Conservation (phyloP, 768 basidiomycete genomes). For the Mycena alexandri region DNA sequence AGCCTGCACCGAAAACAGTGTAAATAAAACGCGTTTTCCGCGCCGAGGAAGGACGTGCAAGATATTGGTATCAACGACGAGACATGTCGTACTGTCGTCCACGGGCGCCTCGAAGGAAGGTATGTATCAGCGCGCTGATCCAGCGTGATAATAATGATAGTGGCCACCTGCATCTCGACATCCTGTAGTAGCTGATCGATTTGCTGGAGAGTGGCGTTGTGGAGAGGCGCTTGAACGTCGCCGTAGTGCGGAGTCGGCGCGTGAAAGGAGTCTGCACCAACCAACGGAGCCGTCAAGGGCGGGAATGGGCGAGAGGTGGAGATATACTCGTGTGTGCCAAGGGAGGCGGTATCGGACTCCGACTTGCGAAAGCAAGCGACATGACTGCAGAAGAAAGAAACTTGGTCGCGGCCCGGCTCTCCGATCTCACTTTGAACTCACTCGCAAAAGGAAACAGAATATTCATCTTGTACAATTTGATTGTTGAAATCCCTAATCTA, state of each 20-base stretch:
- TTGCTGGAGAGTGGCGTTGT: slow-evolving; percentile 58
- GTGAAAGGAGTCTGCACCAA: slow-evolving; percentile 22
- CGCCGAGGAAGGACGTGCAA: slow-evolving; percentile 64
- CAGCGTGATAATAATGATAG: slow-evolving; percentile 6
- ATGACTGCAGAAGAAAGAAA: background rate
- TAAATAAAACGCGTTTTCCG: slow-evolving; percentile 48
- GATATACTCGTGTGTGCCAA: slow-evolving; percentile 7
- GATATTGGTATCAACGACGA: slow-evolving; percentile 87
- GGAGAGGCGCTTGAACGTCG: slow-evolving; percentile 32
- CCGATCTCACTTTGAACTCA: too few species aligned
- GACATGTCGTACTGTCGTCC: slow-evolving; percentile 56
- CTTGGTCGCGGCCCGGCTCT: too few species aligned
- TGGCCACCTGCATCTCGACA: slow-evolving; percentile 79
- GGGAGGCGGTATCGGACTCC: slow-evolving; percentile 1
- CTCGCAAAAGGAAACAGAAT: too few species aligned
- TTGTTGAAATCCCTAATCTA: slow-evolving; percentile 37
- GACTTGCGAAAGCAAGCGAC: background rate
- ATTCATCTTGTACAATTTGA: slow-evolving; percentile 19
- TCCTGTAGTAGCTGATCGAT: slow-evolving; percentile 74
- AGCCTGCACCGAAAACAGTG: slow-evolving; percentile 23
- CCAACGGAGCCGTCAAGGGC: slow-evolving; percentile 16
- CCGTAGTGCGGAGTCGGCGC: slow-evolving; percentile 3
- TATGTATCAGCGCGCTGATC: slow-evolving; percentile 18
- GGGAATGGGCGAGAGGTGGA: background rate
- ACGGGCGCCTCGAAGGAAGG: slow-evolving; percentile 55